phyloP scores from a whole-genome alignment of 768 basidiomycete species.

The Inosperma sp. region DNA sequence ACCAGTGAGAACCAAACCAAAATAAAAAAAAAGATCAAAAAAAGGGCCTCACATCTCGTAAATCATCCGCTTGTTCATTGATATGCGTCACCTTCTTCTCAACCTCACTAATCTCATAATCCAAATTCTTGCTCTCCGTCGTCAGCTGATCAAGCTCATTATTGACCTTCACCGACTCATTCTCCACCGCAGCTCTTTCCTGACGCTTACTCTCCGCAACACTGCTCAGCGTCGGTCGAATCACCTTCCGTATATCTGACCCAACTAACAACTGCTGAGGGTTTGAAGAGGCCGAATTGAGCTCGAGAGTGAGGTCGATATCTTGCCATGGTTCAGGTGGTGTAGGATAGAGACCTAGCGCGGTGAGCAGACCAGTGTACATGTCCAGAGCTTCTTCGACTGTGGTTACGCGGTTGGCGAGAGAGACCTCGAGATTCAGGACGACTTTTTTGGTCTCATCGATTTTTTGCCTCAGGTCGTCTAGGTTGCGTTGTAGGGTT shows the following conservation, averaged over 20 bases:
- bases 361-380: slow-evolving; percentile 71
- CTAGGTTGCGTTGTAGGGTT: slow-evolving; percentile 62
- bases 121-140: slow-evolving; percentile 74
- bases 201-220: slow-evolving; percentile 69
- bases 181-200: slow-evolving; percentile 67
- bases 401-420: slow-evolving; percentile 71
- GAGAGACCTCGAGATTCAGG: slow-evolving; percentile 78
- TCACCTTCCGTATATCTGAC: slow-evolving; percentile 61
- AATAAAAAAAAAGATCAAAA: background rate
- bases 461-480: slow-evolving; percentile 73
- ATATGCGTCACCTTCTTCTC: slow-evolving; percentile 68
- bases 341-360: slow-evolving; percentile 73
- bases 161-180: slow-evolving; percentile 74
- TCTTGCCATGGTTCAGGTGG: slow-evolving; percentile 66
- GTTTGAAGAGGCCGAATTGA: slow-evolving; percentile 74
- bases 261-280: slow-evolving; percentile 65
- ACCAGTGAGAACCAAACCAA: background rate
- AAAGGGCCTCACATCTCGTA: slow-evolving; percentile 59
- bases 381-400: slow-evolving; percentile 79
- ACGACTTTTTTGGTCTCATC: slow-evolving; percentile 66
- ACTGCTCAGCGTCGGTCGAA: slow-evolving; percentile 72
- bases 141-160: slow-evolving; percentile 77
- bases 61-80: slow-evolving; percentile 73
- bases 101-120: slow-evolving; percentile 68
- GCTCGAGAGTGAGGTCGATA: slow-evolving; percentile 72